Conservation (phyloP, 805 yeast genomes). For the Barnettozyma pratensis region DNA sequence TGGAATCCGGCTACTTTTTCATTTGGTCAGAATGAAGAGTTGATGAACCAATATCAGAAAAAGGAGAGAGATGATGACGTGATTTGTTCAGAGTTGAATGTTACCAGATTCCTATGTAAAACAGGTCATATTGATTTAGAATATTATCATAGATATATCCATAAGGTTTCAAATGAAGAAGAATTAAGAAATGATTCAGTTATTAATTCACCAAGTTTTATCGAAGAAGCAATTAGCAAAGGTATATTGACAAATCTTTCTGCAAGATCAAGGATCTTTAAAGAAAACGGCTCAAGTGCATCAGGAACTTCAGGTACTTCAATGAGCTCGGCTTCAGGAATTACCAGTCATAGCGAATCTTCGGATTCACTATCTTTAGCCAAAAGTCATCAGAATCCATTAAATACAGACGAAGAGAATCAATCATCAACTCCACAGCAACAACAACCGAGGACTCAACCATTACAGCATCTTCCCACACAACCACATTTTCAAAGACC, state of each 20-base stretch:
- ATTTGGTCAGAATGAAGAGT: conserved; percentile 15
- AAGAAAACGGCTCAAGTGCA: conserved; percentile 4
- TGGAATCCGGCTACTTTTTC: conserved; percentile 22
- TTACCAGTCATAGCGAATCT: background rate
- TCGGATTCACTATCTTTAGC: background rate
- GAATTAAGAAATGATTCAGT: conserved; percentile 15
- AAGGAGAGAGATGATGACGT: conserved; percentile 12
- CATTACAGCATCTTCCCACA: background rate
- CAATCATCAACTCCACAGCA: background rate
- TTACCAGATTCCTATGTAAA: conserved; percentile 19
- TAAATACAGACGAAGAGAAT: background rate
- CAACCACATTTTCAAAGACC: conserved; percentile 5
- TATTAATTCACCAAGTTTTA: conserved; percentile 17
- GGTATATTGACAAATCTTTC: conserved; percentile 18
- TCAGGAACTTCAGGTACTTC: conserved; percentile 9
- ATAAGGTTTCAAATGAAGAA: conserved; percentile 6
- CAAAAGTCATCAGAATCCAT: background rate
- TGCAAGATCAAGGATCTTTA: conserved; percentile 10
- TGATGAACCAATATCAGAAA: conserved; percentile 12
- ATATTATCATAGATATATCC: conserved; percentile 23
- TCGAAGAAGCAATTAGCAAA: conserved; percentile 21
- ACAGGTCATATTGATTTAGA: conserved; percentile 25
- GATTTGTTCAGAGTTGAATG: conserved; percentile 13
- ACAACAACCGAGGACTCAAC: conserved; percentile 2
- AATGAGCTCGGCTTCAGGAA: background rate